Evolutionary conservation across 768 basidiomycete genomes (phyloP).

Genomic region (Calocybe indica): DNA sequence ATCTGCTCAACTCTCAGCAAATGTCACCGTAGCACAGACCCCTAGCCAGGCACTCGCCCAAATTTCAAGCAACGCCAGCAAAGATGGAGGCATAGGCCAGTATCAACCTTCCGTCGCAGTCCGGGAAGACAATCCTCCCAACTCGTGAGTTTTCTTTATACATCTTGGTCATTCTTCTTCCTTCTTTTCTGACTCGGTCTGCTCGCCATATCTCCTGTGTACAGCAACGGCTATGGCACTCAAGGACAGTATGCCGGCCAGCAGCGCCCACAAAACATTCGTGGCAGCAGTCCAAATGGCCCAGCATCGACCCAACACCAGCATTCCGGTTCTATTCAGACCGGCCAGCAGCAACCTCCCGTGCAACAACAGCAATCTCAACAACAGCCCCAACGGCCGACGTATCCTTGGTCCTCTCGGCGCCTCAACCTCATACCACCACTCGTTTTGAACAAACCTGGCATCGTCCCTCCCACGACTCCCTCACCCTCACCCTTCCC

Average conservation of each 20-base stretch:
- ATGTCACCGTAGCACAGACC: slow-evolving; percentile 55
- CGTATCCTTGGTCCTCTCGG: slow-evolving; percentile 82
- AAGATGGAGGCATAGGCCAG: slow-evolving; percentile 19
- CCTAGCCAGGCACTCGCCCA: slow-evolving; percentile 67
- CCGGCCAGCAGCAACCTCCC: slow-evolving; percentile 22
- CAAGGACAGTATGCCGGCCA: slow-evolving; percentile 10
- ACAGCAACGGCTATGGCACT: slow-evolving; percentile 3
- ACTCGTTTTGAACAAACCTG: slow-evolving; percentile 56
- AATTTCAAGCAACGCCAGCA: slow-evolving; percentile 28
- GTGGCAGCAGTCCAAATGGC: slow-evolving; percentile 15
- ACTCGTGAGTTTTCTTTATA: slow-evolving; percentile 26
- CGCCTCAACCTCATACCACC: slow-evolving; percentile 69
- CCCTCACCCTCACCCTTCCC: slow-evolving; percentile 90
- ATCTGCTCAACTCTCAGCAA: slow-evolving; percentile 35
- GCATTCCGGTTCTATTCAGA: slow-evolving; percentile 7
- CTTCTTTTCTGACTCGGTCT: background rate
- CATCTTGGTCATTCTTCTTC: background rate
- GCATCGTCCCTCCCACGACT: slow-evolving; percentile 52
- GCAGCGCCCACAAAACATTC: slow-evolving; percentile 7
- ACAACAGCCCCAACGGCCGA: slow-evolving; percentile 42
- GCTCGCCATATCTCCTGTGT: slow-evolving; percentile 1
- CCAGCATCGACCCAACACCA: slow-evolving; percentile 3
- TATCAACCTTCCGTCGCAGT: slow-evolving; percentile 14
- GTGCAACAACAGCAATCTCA: slow-evolving; percentile 17
- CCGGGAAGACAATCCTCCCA: slow-evolving; percentile 14